phyloP scores from a whole-genome alignment of 257 asterid genomes.

The Hygrophila difformis region DNA sequence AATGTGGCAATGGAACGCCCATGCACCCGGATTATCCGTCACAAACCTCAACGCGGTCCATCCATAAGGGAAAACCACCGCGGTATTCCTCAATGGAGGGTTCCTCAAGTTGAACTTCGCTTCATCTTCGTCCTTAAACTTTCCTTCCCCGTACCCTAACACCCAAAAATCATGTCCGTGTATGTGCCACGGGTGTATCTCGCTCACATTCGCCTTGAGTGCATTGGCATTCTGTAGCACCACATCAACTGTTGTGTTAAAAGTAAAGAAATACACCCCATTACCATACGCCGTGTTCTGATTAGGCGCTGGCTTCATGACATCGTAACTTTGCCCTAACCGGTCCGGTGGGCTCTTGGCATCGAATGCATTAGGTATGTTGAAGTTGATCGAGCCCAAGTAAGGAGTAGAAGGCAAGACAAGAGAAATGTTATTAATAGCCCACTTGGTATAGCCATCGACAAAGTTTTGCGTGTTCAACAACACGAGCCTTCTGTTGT shows the following conservation, averaged over 20 bases:
- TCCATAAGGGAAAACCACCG: slow-evolving; percentile 59
- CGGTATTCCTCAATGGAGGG: slow-evolving; percentile 63
- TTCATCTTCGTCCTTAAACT: slow-evolving; percentile 35
- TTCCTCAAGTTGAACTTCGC: slow-evolving; percentile 39
- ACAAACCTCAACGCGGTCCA: slow-evolving; percentile 80
- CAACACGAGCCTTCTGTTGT: slow-evolving; percentile 34
- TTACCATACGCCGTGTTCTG: slow-evolving; percentile 49
- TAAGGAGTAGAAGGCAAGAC: slow-evolving; percentile 63
- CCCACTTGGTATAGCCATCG: slow-evolving; percentile 58
- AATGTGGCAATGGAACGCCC: slow-evolving; percentile 85
- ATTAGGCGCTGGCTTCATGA: slow-evolving; percentile 41
- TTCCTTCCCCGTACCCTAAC: slow-evolving; percentile 69
- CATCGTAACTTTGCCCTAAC: slow-evolving; percentile 28
- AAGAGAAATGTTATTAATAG: slow-evolving; percentile 67
- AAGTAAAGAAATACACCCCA: slow-evolving; percentile 42
- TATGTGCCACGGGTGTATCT: slow-evolving; percentile 84
- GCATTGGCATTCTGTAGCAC: slow-evolving; percentile 72
- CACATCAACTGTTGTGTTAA: slow-evolving; percentile 58
- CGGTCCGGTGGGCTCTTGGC: slow-evolving; percentile 31
- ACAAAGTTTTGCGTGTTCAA: slow-evolving; percentile 60
- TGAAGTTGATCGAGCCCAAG: slow-evolving; percentile 43
- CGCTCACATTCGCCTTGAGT: slow-evolving; percentile 42
- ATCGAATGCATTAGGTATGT: slow-evolving; percentile 34
- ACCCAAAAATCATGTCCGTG: slow-evolving; percentile 91
- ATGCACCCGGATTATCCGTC: slow-evolving; percentile 73